Percentiles rank a stretch among this genome's conserved stretches.
These are phyloP conservation scores for Xylaria sp. DNA, from an alignment of 2,329 filamentous ascomycete species.

Conservation along the genomic window DNA sequence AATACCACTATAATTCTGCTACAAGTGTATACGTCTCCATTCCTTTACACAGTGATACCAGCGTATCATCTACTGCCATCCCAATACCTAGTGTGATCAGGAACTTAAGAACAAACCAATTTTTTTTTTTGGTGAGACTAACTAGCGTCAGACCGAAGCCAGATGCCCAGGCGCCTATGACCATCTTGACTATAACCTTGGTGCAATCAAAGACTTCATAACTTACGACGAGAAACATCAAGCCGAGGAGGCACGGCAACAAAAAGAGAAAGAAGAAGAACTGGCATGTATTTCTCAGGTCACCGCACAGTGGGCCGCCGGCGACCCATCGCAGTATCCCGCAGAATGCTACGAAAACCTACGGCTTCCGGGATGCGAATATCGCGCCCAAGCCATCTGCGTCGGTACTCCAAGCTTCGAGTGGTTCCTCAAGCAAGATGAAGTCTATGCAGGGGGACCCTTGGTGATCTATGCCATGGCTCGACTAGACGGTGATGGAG, in stretches of 20 bases:
- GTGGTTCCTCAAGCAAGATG: background rate
- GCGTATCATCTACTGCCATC: too few relatives aligned
- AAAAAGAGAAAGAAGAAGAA: background rate
- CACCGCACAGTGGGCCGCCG: background rate
- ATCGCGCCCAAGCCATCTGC: background rate
- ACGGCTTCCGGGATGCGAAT: constrained; percentile 15
- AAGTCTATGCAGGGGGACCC: too few relatives aligned
- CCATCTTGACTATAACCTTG: background rate
- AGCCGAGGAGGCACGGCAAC: background rate
- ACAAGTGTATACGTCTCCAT: too few relatives aligned
- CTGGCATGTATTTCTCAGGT: background rate
- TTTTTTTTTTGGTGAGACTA: background rate
- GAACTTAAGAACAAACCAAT: too few relatives aligned
- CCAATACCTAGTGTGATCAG: background rate
- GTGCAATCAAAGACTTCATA: background rate
- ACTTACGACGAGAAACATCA: background rate
- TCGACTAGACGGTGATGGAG: background rate
- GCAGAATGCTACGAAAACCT: constrained; percentile 9
- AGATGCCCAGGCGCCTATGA: background rate
- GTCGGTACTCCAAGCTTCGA: constrained; percentile 9
- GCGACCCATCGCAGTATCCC: background rate
- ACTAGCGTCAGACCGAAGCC: background rate
- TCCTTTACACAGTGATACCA: too few relatives aligned
- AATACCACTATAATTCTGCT: too few relatives aligned
- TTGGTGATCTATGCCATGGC: constrained; percentile 11